phyloP scores from a whole-genome alignment of 1,284 basidiomycete species.

The Tilletiopsis washingtonensis region DNA sequence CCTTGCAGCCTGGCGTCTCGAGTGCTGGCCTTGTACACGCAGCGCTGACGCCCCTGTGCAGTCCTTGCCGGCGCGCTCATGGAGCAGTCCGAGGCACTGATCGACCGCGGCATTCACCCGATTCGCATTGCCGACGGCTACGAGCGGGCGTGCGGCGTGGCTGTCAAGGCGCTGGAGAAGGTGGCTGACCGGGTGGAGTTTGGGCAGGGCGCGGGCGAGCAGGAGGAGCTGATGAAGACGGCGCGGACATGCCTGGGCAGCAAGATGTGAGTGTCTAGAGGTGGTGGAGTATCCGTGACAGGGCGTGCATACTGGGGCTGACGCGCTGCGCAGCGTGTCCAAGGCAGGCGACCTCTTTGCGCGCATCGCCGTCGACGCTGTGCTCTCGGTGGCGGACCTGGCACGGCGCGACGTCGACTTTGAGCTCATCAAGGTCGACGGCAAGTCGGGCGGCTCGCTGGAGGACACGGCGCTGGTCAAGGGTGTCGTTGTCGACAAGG shows the following conservation, averaged over 20 bases:
- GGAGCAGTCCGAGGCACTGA: constrained; percentile 71
- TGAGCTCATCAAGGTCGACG: constrained; percentile 98
- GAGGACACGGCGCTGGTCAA: constrained; percentile 88
- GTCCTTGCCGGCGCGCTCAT: constrained; percentile 93
- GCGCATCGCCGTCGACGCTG: constrained; percentile 93
- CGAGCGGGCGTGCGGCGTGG: constrained; percentile 83
- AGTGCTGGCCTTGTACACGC: constrained; percentile 2
- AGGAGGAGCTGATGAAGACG: constrained; percentile 69
- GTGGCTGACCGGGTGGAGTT: constrained; percentile 89
- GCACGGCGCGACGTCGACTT: constrained; percentile 92
- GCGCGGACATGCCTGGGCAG: constrained; percentile 92
- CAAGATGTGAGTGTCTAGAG: constrained; percentile 68
- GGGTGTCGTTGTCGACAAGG: constrained; percentile 96
- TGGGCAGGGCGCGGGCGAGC: constrained; percentile 70
- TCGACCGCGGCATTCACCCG: constrained; percentile 94
- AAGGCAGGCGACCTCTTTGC: constrained; percentile 93
- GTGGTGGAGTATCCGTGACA: neutral
- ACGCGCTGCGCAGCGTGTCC: constrained; percentile 67
- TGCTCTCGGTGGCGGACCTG: constrained; percentile 88
- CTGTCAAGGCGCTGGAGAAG: constrained; percentile 78
- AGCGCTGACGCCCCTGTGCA: constrained; percentile 44
- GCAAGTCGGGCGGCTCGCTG: constrained; percentile 93
- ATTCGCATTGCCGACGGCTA: constrained; percentile 98
- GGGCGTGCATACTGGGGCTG: neutral
- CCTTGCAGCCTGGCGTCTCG: too few relatives aligned